These are phyloP conservation scores for Eimeria maxima DNA, from an alignment of 169 alveolate species.

Conservation along the genomic window DNA sequence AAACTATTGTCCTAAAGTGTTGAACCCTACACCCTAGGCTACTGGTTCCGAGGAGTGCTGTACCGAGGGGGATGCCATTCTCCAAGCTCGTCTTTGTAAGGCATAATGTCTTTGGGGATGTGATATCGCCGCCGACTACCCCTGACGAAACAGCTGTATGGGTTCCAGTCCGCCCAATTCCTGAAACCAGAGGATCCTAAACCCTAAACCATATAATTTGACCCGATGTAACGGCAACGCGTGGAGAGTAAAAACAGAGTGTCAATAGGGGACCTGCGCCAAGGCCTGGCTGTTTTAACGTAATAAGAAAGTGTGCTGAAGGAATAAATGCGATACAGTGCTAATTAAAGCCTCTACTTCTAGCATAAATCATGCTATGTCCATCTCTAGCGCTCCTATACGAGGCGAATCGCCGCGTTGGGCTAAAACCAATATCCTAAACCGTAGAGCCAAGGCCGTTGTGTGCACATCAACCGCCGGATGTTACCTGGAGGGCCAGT, in stretches of 20 bases:
- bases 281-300: no score
- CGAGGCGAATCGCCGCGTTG: not conserved
- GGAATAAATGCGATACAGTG: no score
- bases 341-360: no score
- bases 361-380: no score
- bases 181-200: conserved; percentile 80
- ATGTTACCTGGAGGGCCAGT: conserved; percentile 93
- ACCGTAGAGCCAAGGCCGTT: not conserved
- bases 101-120: conserved; percentile 89
- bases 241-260: no score
- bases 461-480: not conserved
- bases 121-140: conserved; percentile 92
- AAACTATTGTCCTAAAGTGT: not conserved
- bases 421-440: not conserved
- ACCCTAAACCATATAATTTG: not conserved
- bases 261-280: no score
- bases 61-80: conserved; percentile 93
- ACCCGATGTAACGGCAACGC: not conserved
- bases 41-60: conserved; percentile 45
- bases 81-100: conserved; percentile 93
- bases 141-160: conserved; percentile 88
- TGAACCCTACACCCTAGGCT: conserved; percentile 9
- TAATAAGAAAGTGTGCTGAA: no score
- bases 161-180: conserved; percentile 92
- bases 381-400: not conserved